A percentile compares a stretch with the other conserved stretches of the same genome.
These are phyloP conservation scores for Candida alai DNA, from an alignment of 805 yeast species.

Conservation along the genomic window DNA sequence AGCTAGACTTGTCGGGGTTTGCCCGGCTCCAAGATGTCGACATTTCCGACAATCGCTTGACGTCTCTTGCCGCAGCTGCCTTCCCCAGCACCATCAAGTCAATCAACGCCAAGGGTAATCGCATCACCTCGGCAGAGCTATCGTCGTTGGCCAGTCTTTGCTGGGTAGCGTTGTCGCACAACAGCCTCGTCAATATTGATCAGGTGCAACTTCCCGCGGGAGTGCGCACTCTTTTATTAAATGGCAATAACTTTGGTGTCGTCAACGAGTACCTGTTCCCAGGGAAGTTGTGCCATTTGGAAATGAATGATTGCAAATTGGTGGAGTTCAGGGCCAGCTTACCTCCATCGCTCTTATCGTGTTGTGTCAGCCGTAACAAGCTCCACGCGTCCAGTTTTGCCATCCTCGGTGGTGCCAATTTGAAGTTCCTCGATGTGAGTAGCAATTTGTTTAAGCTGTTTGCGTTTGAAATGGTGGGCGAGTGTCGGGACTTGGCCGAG, in stretches of 20 bases:
- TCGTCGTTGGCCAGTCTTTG: slow-evolving; percentile 3
- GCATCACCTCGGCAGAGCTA: slow-evolving; percentile 2
- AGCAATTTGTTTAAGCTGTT: slow-evolving; percentile 7
- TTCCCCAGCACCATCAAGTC: slow-evolving; percentile 6
- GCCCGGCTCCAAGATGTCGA: slow-evolving; percentile 5
- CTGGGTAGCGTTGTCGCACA: slow-evolving; percentile 7
- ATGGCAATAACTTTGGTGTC: slow-evolving; percentile 4
- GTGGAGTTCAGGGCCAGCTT: slow-evolving; percentile 1
- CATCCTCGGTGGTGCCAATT: not conserved
- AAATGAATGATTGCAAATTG: slow-evolving; percentile 7
- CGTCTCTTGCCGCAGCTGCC: not conserved
- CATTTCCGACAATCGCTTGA: slow-evolving; percentile 5
- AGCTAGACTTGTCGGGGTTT: slow-evolving; percentile 4
- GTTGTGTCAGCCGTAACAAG: slow-evolving; percentile 4
- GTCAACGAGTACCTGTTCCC: slow-evolving; percentile 5
- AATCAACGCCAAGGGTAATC: slow-evolving; percentile 6
- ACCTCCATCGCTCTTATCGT: slow-evolving; percentile 2
- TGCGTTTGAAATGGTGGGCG: slow-evolving; percentile 2
- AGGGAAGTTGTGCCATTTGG: slow-evolving; percentile 6
- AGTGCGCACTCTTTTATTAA: slow-evolving; percentile 6
- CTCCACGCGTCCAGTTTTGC: slow-evolving; percentile 1
- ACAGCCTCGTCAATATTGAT: slow-evolving; percentile 2
- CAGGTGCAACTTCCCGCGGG: slow-evolving; percentile 5
- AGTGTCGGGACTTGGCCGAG: slow-evolving; percentile 6
- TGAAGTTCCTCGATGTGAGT: slow-evolving; percentile 7